Percentiles rank a stretch among this genome's conserved stretches.
Conservation (phyloP, 2,329 filamentous ascomycete species). For the Pseudogymnoascus sp. region DNA sequence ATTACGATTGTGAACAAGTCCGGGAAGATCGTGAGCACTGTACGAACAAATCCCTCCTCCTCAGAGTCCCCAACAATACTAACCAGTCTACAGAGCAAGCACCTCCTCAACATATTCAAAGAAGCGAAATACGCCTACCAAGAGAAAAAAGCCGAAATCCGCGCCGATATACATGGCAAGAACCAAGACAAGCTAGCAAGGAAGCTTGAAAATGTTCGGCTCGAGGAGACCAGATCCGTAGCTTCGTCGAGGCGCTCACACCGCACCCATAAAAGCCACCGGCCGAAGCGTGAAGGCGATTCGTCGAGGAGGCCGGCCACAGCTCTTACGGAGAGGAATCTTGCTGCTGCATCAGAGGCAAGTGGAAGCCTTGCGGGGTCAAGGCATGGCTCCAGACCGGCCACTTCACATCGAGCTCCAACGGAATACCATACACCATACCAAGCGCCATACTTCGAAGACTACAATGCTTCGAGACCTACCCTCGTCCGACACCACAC, state of each 20-base stretch:
- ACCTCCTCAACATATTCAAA: slow-evolving; percentile 83
- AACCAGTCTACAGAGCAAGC: slow-evolving; percentile 62
- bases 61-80: slow-evolving; percentile 12
- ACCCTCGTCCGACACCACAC: slow-evolving; percentile 23
- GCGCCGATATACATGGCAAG: slow-evolving; percentile 57
- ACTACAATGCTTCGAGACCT: slow-evolving; percentile 16
- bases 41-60: slow-evolving; percentile 37
- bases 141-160: slow-evolving; percentile 77
- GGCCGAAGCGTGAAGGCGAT: slow-evolving; percentile 17
- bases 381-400: slow-evolving; percentile 17
- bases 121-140: slow-evolving; percentile 83
- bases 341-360: slow-evolving; percentile 22
- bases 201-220: slow-evolving; percentile 30
- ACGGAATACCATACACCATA: slow-evolving; percentile 6
- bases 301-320: not conserved
- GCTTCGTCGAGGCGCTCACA: slow-evolving; percentile 33
- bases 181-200: slow-evolving; percentile 51
- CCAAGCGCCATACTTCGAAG: slow-evolving; percentile 16
- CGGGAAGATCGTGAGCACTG: slow-evolving; percentile 83
- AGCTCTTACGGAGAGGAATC: slow-evolving; percentile 21
- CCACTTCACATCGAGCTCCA: slow-evolving; percentile 20
- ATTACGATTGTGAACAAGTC: slow-evolving; percentile 87
- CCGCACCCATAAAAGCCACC: slow-evolving; percentile 27
- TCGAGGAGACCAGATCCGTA: slow-evolving; percentile 33
- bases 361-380: slow-evolving; percentile 21